Evolutionary conservation across 1,284 basidiomycete genomes (phyloP), one percentile per base, ranked within the genome.

Genomic region (Gymnopus androsaceus): DNA sequence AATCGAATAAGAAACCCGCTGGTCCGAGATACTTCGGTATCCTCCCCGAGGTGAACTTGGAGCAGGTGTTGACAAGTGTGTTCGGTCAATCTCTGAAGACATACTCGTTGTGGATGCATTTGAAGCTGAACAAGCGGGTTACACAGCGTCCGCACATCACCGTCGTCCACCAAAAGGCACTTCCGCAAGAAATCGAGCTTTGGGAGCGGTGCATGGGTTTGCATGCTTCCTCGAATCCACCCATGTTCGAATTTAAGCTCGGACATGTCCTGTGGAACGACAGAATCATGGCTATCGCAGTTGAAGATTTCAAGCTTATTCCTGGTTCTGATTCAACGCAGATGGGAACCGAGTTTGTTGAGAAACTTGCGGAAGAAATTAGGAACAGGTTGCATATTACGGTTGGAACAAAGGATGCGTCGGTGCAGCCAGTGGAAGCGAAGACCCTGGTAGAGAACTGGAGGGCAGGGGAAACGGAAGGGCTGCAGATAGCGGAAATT

Each of bases 121-220:
- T 95, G 25, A 74, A 79, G 37, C 56, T 56, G 5, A 69, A 70
- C 0, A 66, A 75, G 3, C 77, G 93, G 12, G 67, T 96, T 19
- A 72, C 82, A 3, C 63, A 69, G 12, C 72, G 78, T 4, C 94
- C 95, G 1, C 96, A 99, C 69, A 77, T 98, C 54, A 98, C 96
- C 0, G 74, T 98, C 52, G 85, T 90, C 7, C 96, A 99, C 69
- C 71, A 73, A 59, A 88, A 86, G 25, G 69, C 72, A 23, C 74
- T 89, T 3, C 76, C 79, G 4, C 74, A 55, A 4, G 81, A 80
- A 37, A 51, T 45, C 55, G 68, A 61, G 17, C 70, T 92, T 2
- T 95, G 94, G 94, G 78, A 86, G 6, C 72, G 73, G 15, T 94
- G 90, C 63, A 63, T 67, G 19, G 66, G 61, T 6, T 69, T 94